Conservation (phyloP, 306 rosid genomes). For the Biancaea sappan region DNA sequence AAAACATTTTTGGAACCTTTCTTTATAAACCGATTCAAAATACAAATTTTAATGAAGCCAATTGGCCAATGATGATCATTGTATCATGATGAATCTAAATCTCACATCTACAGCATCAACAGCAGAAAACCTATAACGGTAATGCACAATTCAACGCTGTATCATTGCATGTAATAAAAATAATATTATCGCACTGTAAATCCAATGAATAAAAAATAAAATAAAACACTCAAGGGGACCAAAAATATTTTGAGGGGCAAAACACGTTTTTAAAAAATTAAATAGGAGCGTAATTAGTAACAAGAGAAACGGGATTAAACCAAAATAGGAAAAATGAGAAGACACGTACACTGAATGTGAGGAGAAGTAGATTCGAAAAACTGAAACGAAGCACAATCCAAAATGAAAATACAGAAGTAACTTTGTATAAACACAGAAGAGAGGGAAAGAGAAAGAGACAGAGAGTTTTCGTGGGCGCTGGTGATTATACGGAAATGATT, state of each 20-base stretch:
- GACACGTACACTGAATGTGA: constrained; percentile 43
- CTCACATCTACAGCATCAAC: constrained; percentile 24
- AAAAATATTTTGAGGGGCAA: neutral
- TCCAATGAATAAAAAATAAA: neutral
- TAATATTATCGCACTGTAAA: constrained; percentile 17
- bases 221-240: neutral
- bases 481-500: constrained; percentile 35
- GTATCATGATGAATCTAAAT: constrained; percentile 43
- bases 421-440: neutral
- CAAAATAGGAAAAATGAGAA: neutral
- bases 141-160: constrained; percentile 41
- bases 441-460: neutral
- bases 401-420: constrained; percentile 12
- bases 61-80: constrained; percentile 12
- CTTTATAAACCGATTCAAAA: constrained; percentile 7
- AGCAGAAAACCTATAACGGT: constrained; percentile 22
- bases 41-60: neutral
- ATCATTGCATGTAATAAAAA: constrained; percentile 50
- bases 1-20: constrained; percentile 20
- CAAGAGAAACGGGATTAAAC: constrained; percentile 9
- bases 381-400: constrained; percentile 24
- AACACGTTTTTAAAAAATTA: neutral
- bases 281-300: constrained; percentile 8
- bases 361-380: constrained; percentile 17
- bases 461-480: neutral